phyloP scores from a whole-genome alignment of 305 asterid species.

The Stenogyne calaminthoides region DNA sequence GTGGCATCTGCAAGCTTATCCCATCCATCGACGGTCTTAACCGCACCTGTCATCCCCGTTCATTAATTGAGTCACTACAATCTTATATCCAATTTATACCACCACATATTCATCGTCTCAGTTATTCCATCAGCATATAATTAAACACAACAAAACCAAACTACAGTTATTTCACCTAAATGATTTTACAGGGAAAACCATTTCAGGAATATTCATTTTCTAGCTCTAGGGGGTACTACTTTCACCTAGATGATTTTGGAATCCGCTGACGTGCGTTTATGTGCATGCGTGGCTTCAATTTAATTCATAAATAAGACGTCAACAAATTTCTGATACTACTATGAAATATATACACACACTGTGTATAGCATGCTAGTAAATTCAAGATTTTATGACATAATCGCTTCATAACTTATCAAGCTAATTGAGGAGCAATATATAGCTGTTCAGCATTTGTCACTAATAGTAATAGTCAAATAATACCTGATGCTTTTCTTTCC shows the following conservation, averaged over 20 bases:
- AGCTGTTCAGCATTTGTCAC: neutral
- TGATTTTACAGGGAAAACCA: too few relatives aligned
- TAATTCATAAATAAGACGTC: neutral
- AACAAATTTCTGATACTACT: neutral
- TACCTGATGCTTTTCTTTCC: slow-evolving; percentile 99
- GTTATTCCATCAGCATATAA: too few relatives aligned
- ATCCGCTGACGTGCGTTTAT: neutral
- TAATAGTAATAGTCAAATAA: slow-evolving; percentile 27
- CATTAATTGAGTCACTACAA: neutral
- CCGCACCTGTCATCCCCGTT: slow-evolving; percentile 56
- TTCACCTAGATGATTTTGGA: neutral
- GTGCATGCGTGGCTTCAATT: neutral
- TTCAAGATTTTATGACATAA: neutral
- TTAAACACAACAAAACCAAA: too few relatives aligned
- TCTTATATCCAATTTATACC: neutral
- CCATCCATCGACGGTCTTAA: slow-evolving; percentile 54
- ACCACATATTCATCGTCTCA: too few relatives aligned
- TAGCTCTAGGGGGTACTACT: neutral
- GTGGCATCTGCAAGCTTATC: slow-evolving; percentile 75
- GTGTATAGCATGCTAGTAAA: neutral
- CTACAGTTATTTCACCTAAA: too few relatives aligned
- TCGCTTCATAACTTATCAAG: neutral
- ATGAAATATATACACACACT: neutral
- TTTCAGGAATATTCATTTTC: neutral
- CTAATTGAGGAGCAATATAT: neutral